Evolutionary conservation across 192 early-diverging fungal genomes (phyloP).

Genomic region (Ramicandelaber brevisporus): DNA sequence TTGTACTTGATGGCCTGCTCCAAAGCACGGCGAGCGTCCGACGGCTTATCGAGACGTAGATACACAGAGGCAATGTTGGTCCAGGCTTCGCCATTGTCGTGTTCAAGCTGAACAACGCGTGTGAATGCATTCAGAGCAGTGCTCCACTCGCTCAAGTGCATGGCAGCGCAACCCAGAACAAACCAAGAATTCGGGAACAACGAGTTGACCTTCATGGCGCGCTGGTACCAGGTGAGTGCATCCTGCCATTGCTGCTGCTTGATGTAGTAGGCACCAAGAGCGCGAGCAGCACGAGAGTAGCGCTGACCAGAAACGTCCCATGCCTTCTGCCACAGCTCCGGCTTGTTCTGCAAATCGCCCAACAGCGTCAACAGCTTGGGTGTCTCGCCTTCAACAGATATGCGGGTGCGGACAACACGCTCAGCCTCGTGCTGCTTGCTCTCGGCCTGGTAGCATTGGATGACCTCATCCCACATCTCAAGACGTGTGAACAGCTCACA

Average conservation of each 20-base stretch:
- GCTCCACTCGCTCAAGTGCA: constrained; percentile 55
- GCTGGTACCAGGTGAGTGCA: constrained; percentile 44
- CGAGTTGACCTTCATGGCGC: constrained; percentile 76
- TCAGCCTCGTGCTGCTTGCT: constrained; percentile 75
- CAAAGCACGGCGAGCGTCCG: constrained; percentile 49
- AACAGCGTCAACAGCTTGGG: constrained; percentile 76
- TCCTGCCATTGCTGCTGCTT: constrained; percentile 28
- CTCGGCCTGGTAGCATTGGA: constrained; percentile 65
- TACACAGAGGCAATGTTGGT: constrained; percentile 81
- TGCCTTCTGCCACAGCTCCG: constrained; percentile 53
- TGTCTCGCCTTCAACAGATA: constrained; percentile 34
- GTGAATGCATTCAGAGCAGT: constrained; percentile 46
- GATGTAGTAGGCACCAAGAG: constrained; percentile 63
- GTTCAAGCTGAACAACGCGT: constrained; percentile 40
- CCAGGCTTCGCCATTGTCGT: constrained; percentile 84
- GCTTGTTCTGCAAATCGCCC: constrained; percentile 61
- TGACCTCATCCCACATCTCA: constrained; percentile 89
- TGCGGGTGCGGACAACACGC: constrained; percentile 33
- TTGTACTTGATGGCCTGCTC: constrained; percentile 56
- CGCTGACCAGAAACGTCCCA: constrained; percentile 65
- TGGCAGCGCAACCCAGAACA: constrained; percentile 77
- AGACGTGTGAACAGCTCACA: constrained; percentile 85
- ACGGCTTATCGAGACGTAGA: constrained; percentile 29
- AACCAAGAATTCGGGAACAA: constrained; percentile 94
- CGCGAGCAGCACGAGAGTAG: constrained; percentile 87